phyloP scores from a whole-genome alignment of 2,329 filamentous ascomycete species.

The Colletotrichum paranaense region DNA sequence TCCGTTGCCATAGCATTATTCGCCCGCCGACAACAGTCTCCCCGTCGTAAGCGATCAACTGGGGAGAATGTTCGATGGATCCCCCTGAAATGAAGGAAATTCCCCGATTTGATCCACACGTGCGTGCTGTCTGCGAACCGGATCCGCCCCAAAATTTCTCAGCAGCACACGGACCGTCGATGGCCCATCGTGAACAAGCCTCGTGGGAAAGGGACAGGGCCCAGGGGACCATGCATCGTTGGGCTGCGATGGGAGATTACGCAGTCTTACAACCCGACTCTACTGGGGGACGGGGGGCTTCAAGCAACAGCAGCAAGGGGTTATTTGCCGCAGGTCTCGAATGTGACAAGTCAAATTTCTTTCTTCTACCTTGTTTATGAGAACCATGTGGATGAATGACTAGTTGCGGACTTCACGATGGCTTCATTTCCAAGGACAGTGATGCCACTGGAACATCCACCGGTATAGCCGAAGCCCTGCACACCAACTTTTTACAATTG shows the following conservation, averaged over 20 bases:
- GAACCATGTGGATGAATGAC: not conserved
- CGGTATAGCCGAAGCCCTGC: not conserved
- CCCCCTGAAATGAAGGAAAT: constrained; percentile 17
- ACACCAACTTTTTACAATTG: not conserved
- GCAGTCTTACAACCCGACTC: not conserved
- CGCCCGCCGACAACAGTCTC: not conserved
- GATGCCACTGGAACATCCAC: not conserved
- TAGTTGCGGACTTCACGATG: constrained; percentile 8
- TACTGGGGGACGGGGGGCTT: not conserved
- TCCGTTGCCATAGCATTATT: not conserved
- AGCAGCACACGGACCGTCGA: not conserved
- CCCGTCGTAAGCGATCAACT: not conserved
- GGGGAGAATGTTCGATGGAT: constrained; percentile 25
- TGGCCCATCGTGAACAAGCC: constrained; percentile 2
- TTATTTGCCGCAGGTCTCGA: not conserved
- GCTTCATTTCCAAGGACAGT: constrained; percentile 3
- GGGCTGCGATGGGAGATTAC: constrained; percentile 28
- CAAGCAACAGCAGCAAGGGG: not conserved
- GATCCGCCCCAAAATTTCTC: not conserved
- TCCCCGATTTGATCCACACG: constrained; percentile 26
- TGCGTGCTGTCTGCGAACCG: not conserved
- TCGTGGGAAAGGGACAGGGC: not conserved
- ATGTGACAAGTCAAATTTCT: constrained; percentile 13
- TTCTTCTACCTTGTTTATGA: not conserved
- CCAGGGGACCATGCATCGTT: constrained; percentile 22